phyloP scores from a whole-genome alignment of 495 filamentous ascomycete species.

The Aspergillus ellipticus region DNA sequence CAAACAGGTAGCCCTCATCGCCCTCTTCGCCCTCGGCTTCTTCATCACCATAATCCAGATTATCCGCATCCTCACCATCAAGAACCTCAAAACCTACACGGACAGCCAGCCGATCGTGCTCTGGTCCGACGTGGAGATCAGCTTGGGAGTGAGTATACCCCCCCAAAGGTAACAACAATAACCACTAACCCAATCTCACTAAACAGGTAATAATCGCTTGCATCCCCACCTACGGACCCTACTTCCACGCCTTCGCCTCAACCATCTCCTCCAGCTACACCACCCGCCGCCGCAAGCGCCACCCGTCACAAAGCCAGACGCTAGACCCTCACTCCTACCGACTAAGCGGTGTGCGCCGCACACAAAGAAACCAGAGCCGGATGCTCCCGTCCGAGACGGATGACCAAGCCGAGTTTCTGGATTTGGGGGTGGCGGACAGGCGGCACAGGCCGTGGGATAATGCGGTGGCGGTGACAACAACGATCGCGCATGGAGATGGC shows the following conservation, averaged over 20 bases:
- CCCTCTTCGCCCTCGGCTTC: conserved; percentile 47
- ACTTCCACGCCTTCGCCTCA: conserved; percentile 39
- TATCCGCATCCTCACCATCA: conserved; percentile 50
- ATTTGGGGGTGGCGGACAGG: neutral
- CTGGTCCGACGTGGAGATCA: conserved; percentile 52
- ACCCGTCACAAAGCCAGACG: neutral
- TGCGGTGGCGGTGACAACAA: neutral
- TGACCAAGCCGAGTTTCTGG: neutral
- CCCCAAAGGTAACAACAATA: neutral
- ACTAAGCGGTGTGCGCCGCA: neutral
- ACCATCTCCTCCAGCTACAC: conserved; percentile 14
- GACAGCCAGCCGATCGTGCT: conserved; percentile 44
- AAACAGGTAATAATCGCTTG: conserved; percentile 46
- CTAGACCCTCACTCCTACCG: neutral
- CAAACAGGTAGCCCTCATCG: conserved; percentile 38
- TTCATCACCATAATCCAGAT: conserved; percentile 54
- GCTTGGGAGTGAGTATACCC: conserved; percentile 35
- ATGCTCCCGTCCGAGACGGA: neutral
- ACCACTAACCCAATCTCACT: too few species aligned
- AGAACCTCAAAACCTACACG: conserved; percentile 36
- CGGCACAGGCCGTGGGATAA: neutral
- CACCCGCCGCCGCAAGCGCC: neutral
- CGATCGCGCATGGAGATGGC: neutral
- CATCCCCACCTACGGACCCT: conserved; percentile 48
- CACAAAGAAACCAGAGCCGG: neutral